Evolutionary conservation across 2,329 filamentous ascomycete species (phyloP).

Genomic region (Xenoacremonium recifei): DNA sequence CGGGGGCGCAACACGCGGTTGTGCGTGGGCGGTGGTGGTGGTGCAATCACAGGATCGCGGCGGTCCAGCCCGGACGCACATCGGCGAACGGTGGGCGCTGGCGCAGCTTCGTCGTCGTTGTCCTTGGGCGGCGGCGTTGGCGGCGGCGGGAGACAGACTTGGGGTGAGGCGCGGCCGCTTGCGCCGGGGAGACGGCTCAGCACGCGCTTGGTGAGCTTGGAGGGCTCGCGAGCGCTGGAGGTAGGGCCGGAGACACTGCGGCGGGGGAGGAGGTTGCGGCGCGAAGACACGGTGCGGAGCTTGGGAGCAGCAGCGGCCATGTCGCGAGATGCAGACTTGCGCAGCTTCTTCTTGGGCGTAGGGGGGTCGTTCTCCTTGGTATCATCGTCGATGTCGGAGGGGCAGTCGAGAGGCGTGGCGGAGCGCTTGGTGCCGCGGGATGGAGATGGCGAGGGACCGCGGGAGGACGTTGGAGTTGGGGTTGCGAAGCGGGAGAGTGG

Average conservation of each 20-base stretch:
- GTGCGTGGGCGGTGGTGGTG: conserved; percentile 18
- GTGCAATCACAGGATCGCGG: conserved; percentile 6
- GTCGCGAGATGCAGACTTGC: conserved; percentile 48
- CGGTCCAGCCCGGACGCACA: conserved; percentile 11
- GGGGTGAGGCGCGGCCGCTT: conserved; percentile 15
- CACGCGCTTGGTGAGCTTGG: conserved; percentile 25
- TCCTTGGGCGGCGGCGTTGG: no score
- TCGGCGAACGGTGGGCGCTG: conserved; percentile 15
- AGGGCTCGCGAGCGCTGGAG: conserved; percentile 18
- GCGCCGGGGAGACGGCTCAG: conserved; percentile 22
- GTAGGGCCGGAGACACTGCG: conserved; percentile 27
- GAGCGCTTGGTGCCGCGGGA: conserved; percentile 52
- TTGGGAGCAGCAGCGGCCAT: conserved; percentile 34
- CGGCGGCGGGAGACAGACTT: no score
- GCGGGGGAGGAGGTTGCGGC: conserved; percentile 21
- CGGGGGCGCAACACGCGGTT: conserved; percentile 25
- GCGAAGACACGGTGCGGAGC: conserved; percentile 29
- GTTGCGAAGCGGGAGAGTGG: conserved; percentile 20
- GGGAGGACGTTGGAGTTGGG: conserved; percentile 16
- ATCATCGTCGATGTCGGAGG: conserved; percentile 35
- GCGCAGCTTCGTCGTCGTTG: no score
- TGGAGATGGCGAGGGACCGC: conserved; percentile 27
- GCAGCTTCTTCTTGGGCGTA: conserved; percentile 48
- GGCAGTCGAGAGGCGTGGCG: conserved; percentile 34
- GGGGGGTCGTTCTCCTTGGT: conserved; percentile 20